Conservation (phyloP, 2,329 filamentous ascomycete species). For the Dactylonectria estremocensis region DNA sequence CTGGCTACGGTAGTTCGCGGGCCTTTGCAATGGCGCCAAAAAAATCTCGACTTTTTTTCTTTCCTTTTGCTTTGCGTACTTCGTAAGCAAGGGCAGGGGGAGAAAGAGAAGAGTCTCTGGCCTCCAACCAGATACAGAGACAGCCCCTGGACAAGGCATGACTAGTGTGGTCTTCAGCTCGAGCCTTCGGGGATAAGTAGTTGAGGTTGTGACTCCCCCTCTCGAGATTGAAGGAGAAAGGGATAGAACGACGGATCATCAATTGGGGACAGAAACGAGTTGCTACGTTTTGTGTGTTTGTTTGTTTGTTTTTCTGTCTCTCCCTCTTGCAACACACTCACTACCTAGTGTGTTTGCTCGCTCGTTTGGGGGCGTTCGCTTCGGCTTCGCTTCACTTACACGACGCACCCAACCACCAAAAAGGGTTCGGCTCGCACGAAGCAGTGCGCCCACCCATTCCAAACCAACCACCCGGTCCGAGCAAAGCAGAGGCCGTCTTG, state of each 20-base stretch:
- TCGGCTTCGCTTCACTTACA: constrained; percentile 5
- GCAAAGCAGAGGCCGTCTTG: not conserved
- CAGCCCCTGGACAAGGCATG: constrained; percentile 19
- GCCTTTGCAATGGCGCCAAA: not conserved
- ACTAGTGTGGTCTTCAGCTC: constrained; percentile 5
- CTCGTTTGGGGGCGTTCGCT: not conserved
- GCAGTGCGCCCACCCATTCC: not conserved
- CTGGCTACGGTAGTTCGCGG: not conserved
- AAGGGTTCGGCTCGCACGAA: not conserved
- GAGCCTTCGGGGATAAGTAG: not conserved
- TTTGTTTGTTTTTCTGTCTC: no score
- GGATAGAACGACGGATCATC: not conserved
- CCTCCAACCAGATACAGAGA: not conserved
- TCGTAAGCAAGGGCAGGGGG: not conserved
- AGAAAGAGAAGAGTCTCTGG: not conserved
- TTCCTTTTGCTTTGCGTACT: not conserved
- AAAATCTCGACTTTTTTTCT: not conserved
- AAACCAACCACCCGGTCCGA: not conserved
- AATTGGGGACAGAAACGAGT: not conserved
- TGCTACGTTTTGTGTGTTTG: not conserved
- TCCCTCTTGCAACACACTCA: not conserved
- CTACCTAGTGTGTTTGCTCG: not conserved
- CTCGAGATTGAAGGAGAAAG: not conserved
- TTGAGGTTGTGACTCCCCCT: not conserved
- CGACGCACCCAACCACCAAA: not conserved